Evolutionary conservation across 768 basidiomycete species (phyloP), one percentile per base, ranked within the genome.

Genomic region (Leccinum imitatum): DNA sequence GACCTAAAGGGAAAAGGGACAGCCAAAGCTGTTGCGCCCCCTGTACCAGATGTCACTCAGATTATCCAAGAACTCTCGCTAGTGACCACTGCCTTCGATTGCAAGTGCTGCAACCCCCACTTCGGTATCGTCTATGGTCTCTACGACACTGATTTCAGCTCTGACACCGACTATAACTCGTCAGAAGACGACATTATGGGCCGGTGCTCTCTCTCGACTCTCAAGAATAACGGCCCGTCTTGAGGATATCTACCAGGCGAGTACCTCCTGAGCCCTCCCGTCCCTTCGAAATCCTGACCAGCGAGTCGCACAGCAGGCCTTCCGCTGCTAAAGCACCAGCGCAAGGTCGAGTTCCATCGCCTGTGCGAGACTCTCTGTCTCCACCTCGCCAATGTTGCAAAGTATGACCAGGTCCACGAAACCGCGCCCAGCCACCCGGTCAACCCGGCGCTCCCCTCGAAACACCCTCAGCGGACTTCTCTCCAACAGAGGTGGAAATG

Each of bases 41-140:
- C 57, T 5, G 41, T 61, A n/a, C 70, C 64, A 5, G 61, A 65
- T 33, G 64, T 74, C 31, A 54, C 64, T 46, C 65, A 37, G 54
- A 64, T 73, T 54, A 53, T 61, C 14, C 63, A 71, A 30, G 70
- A 69, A 30, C 67, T 82, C 35, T 70, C 71, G 11, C 70, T 83
- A 27, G 82, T 80, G 2, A 76, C 77, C 8, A 76, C 80, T 11
- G 76, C 81, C 11, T 82, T 80, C 63, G 66, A 64, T 47, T 83
- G 82, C 72, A 73, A 50, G 15, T 54, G 56, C 9, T 82, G 82
- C 69, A 62, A 55, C 52, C 65, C 67, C 55, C 62, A 58, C 17
- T 59, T 57, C 54, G 65, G 63, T 65, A 64, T 59, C 59, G 48
- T 59, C 47, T 61, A 57, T 50, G 64, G 63, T 58, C 53, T 58